Evolutionary conservation across 441 rosid genomes (phyloP), one percentile per base, ranked within the genome.

Genomic region (Corymbia calophylla): DNA sequence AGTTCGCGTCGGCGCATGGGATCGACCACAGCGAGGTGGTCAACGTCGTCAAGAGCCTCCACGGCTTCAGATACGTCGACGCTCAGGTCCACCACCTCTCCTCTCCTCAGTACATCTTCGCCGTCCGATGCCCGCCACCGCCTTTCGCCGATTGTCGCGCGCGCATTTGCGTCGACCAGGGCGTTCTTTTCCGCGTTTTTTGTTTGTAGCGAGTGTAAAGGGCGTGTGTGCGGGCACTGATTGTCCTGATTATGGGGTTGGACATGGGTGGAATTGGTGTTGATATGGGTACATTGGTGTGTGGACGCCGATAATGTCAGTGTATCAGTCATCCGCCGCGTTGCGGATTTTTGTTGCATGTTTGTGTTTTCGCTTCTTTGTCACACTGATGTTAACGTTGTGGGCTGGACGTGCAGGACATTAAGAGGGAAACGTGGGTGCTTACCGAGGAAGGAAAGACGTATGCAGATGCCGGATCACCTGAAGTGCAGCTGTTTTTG

Each of bases 391-490:
- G 31, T 31, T 44, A 32, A 27, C 47, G 17, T 86, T 86, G 3
- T 54, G 47, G 58, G 25, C 49, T 87, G 49, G 53, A 84, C 35
- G 27, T 73, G 55, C 93, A 95, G 97, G 98, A 97, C 87, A 93
- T 95, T 48, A 97, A 93, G 94, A 93, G 93, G 89, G 98, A 95
- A 89, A 89, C 92, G 44, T 96, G 95, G 95, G 95, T 96, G 15
- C 95, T 98, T 88, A 96, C 99, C 0, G 97, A 94, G n/a, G 99
- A 98, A 91, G 99, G 98, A 18, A 93, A 92, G 88, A 95, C 92
- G 35, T 98, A 97, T 91, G 96, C 96, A 13, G 93, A 90, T 2
- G 93, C 94, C 87, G 99, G 99, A 47, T 95, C 99, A 1, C 99
- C 99, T 1, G 99, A 98, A 90, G 93, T 94, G 58, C 98, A 94